Percentiles rank a stretch among this genome's conserved stretches.
These are phyloP conservation scores for Chloropicon primus DNA, from an alignment of 139 green algal species.

Conservation along the genomic window DNA sequence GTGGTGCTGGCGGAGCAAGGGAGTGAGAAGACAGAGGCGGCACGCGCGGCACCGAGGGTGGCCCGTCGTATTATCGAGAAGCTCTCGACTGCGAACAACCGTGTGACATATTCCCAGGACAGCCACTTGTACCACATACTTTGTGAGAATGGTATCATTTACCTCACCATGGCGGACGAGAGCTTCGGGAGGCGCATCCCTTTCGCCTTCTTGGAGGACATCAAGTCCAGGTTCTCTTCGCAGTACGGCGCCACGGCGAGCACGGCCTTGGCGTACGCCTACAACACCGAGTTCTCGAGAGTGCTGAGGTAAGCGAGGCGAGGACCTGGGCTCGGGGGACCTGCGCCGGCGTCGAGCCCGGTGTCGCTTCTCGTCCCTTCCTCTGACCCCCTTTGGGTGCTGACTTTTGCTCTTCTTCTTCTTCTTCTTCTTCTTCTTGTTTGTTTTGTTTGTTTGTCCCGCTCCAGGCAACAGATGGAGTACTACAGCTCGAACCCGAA, in stretches of 20 bases:
- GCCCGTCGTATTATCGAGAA: conserved; percentile 69
- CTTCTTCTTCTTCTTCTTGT: not conserved
- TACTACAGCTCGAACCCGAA: conserved; percentile 59
- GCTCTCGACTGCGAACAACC: conserved; percentile 41
- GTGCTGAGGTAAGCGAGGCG: conserved; percentile 30
- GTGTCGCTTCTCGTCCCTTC: too few relatives aligned
- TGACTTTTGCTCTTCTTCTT: too few relatives aligned
- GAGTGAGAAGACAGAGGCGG: conserved; percentile 42
- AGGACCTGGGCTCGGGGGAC: too few relatives aligned
- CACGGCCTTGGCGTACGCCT: conserved; percentile 73
- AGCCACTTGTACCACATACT: conserved; percentile 81
- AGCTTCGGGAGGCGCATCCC: conserved; percentile 56
- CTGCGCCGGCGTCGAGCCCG: too few relatives aligned
- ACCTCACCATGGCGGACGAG: conserved; percentile 77
- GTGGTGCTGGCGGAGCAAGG: conserved; percentile 66
- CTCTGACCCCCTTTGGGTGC: not conserved
- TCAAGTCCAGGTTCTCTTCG: conserved; percentile 47
- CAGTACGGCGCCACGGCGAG: conserved; percentile 34
- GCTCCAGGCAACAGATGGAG: conserved; percentile 41
- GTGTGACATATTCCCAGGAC: conserved; percentile 61
- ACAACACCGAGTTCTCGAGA: conserved; percentile 63
- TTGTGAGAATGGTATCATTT: conserved; percentile 52
- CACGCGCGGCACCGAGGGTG: conserved; percentile 49
- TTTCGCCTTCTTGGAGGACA: conserved; percentile 80
- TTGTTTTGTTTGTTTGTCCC: not conserved